Evolutionary conservation across 106 monocot genomes (phyloP), one percentile per base, ranked within the genome.

Genomic region (Phalaenopsis equestris): DNA sequence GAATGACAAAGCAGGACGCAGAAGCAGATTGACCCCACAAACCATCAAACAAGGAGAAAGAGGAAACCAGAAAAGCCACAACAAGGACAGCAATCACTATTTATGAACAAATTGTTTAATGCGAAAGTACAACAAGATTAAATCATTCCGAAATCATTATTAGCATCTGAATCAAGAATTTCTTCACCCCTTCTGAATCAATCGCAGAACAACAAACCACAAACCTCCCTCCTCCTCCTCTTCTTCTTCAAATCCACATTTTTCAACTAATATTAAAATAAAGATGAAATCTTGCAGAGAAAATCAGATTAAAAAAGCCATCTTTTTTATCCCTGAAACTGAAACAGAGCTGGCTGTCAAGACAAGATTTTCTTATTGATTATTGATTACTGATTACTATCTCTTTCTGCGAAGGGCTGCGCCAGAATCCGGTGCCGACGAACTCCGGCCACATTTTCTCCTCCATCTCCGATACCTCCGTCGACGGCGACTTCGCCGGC

Each of bases 371-470:
- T 38, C 3, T 37, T 15, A 52, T 1, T 52, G 52, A 52, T 19
- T 21, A 65, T 65, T 65, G 11, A 52, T 52, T 52, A 12, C 52
- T 10, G 43, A 74, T 43, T 30, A 30, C 30, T 30, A 36, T 18
- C n/a, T 89, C 82, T 21, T 87, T 89, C n/a, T 83, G 82, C 6
- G 93, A 91, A 1, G 91, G 87, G 73, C 93, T 94, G 49, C 93
- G 85, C 87, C 93, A 90, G 72, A 94, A 94, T 5, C 93, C 93
- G 0, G 83, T 81, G 21, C 75, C 75, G 48, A 42, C 75, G 81
- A 94, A 91, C 79, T 73, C 21, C 18, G 72, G 68, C 91, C 80
- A 77, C 93, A 94, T 94, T 88, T 86, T 82, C 83, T 79, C 65
- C 82, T 91, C 88, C 85, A 89, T 84, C 77, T 86, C 83, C 75